Evolutionary conservation across 2,329 filamentous ascomycete species (phyloP), one percentile per base, ranked within the genome.

Genomic region (Aspergillus felis): DNA sequence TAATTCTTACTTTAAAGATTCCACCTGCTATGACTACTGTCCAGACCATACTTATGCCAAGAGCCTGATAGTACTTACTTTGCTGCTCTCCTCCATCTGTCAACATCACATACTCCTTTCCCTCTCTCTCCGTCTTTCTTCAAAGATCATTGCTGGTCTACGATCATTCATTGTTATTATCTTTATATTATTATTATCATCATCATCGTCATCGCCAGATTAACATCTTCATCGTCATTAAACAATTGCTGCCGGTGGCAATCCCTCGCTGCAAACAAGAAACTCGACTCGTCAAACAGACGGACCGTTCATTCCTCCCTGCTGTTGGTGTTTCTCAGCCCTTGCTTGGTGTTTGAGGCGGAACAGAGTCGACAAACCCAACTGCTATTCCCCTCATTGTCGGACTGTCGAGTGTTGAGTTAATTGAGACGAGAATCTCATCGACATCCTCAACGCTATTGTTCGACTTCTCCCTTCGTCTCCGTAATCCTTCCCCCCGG

Each of bases 221-320:
- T 35, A 54, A 44, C 56, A 49, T 47, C 44, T 5, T 12, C 42
- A 7, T 17, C 32, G 32, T 63, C 55, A 55, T 62, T 63, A 42
- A 17, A 48, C 28, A 60, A 67, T 68, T 70, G 64, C 67, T 67
- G 61, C 65, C 62, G 68, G 68, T 71, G 67, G 66, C 68, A 69
- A 69, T 64, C 61, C 59, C 53, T 60, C 56, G 57, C 59, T 57
- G 53, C 60, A 61, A 62, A 7, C 32, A 17, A 51, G 35, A 35
- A 9, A 28, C 28, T 29, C 52, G 25, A 47, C 27, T 56, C 46
- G 50, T 53, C 50, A 25, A 10, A 28, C 20, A 52, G 27, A 44
- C 32, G 51, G 42, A 20, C 24, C 57, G 42, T 54, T 57, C 61
- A 64, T 60, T 67, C 55, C 51, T 58, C 58, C 54, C 53, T 59